Evolutionary conservation across 2,329 filamentous ascomycete species (phyloP).

Genomic region (Curvularia sp.): DNA sequence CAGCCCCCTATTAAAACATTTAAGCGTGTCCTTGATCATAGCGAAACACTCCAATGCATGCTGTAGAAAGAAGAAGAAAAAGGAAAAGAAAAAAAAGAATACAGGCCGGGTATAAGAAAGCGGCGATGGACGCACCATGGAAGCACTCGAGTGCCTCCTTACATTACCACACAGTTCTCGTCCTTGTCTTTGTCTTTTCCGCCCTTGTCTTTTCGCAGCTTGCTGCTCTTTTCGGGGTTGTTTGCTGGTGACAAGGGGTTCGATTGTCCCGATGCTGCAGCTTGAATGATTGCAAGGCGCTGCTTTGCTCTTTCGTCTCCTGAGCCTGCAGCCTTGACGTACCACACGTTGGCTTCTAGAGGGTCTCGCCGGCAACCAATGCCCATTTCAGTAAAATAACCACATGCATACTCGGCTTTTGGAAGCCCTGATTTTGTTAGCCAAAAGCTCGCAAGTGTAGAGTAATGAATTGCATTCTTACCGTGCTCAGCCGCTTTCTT

Average conservation of each 20-base stretch:
- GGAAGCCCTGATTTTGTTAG: slow-evolving; percentile 60
- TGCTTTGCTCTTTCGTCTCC: slow-evolving; percentile 91
- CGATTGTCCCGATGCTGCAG: slow-evolving; percentile 71
- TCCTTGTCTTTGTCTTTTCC: slow-evolving; percentile 44
- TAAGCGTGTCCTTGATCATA: slow-evolving; percentile 10
- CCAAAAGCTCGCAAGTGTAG: background rate
- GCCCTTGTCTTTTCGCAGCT: slow-evolving; percentile 42
- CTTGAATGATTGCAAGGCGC: slow-evolving; percentile 83
- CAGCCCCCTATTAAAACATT: slow-evolving; percentile 25
- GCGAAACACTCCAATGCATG: background rate
- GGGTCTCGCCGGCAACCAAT: slow-evolving; percentile 93
- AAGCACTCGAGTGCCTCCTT: slow-evolving; percentile 9
- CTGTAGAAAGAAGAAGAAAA: background rate
- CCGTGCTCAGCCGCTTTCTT: slow-evolving; percentile 83
- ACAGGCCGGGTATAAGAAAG: slow-evolving; percentile 9
- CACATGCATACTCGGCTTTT: slow-evolving; percentile 89
- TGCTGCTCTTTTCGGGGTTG: slow-evolving; percentile 29
- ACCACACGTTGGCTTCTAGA: slow-evolving; percentile 98
- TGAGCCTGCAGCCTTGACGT: slow-evolving; percentile 91
- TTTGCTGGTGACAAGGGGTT: slow-evolving; percentile 15
- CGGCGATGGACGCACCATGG: slow-evolving; percentile 1
- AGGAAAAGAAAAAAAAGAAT: background rate
- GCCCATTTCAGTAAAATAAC: slow-evolving; percentile 98
- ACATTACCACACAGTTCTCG: slow-evolving; percentile 52
- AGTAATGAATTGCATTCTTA: slow-evolving; percentile 58